These are phyloP conservation scores for Inonotus hispidus DNA, from an alignment of 1,284 basidiomycete species.

Conservation along the genomic window DNA sequence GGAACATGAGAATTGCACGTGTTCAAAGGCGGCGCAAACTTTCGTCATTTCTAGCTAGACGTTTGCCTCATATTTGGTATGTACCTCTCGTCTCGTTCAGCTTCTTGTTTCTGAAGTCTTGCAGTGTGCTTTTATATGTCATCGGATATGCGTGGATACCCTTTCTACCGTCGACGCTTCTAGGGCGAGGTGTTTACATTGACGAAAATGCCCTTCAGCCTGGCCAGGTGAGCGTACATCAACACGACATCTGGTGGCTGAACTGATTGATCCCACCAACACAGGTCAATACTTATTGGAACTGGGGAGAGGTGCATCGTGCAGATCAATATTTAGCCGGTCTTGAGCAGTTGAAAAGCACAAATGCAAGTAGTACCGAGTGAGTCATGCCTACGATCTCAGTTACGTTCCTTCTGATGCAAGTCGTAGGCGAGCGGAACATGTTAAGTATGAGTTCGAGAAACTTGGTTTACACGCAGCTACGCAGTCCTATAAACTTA, in stretches of 20 bases:
- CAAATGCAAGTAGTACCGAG: constrained; percentile 65
- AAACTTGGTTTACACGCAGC: constrained; percentile 66
- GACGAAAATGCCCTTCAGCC: constrained; percentile 94
- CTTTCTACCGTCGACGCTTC: constrained; percentile 55
- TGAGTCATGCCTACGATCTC: constrained; percentile 36
- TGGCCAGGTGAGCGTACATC: constrained; percentile 55
- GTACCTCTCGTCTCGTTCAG: background rate
- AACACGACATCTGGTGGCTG: background rate
- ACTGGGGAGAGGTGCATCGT: constrained; percentile 80
- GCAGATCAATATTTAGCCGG: constrained; percentile 75
- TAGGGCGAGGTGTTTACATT: constrained; percentile 73
- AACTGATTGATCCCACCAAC: background rate
- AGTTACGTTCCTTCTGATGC: constrained; percentile 4
- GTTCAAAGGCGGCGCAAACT: constrained; percentile 9
- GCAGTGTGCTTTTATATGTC: constrained; percentile 51
- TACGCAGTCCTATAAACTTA: constrained; percentile 63
- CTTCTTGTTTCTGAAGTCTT: background rate
- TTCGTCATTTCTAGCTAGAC: constrained; percentile 6
- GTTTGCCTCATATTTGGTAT: constrained; percentile 15
- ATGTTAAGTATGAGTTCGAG: constrained; percentile 53
- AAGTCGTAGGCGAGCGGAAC: constrained; percentile 51
- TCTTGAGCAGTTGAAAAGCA: constrained; percentile 57
- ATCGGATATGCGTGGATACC: constrained; percentile 73
- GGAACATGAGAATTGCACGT: constrained; percentile 6
- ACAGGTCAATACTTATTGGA: constrained; percentile 86